These are phyloP conservation scores for Phytophthora pisi DNA, from an alignment of 352 stramenopile genomes.

Conservation along the genomic window DNA sequence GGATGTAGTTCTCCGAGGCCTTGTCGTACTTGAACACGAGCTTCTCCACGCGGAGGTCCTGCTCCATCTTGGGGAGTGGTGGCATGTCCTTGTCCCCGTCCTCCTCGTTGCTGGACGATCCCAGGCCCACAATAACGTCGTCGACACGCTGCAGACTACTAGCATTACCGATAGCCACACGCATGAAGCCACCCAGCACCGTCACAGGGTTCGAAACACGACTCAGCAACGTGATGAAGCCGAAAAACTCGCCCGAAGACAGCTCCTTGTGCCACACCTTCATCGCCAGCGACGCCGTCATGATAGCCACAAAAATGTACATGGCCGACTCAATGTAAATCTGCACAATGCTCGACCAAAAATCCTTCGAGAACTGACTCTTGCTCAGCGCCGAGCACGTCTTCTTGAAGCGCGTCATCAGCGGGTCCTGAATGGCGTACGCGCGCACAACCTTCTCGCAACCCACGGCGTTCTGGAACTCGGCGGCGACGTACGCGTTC, in stretches of 20 bases:
- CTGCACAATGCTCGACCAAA: constrained; percentile 90
- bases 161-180: constrained; percentile 87
- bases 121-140: constrained; percentile 80
- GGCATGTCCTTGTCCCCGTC: constrained; percentile 73
- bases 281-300: constrained; percentile 84
- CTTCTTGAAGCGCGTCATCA: constrained; percentile 75
- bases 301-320: constrained; percentile 90
- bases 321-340: constrained; percentile 92
- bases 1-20: constrained; percentile 79
- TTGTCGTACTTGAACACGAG: constrained; percentile 91
- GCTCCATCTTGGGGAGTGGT: constrained; percentile 81
- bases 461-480: constrained; percentile 87
- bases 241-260: constrained; percentile 83
- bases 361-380: constrained; percentile 89
- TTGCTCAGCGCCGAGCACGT: constrained; percentile 69
- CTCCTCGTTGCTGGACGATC: constrained; percentile 37
- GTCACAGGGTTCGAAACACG: constrained; percentile 87
- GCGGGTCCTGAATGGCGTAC: constrained; percentile 83
- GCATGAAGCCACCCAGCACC: constrained; percentile 88
- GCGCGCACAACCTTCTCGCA: constrained; percentile 90
- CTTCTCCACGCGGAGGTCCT: constrained; percentile 78
- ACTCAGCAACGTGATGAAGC: constrained; percentile 77
- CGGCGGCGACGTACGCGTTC: constrained; percentile 87
- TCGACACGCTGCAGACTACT: constrained; percentile 88
- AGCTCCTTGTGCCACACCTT: constrained; percentile 83